A percentile compares a stretch with the other conserved stretches of the same genome.
Evolutionary conservation across 2,329 filamentous ascomycete genomes (phyloP).

Genomic region (Colletotrichum lentis): DNA sequence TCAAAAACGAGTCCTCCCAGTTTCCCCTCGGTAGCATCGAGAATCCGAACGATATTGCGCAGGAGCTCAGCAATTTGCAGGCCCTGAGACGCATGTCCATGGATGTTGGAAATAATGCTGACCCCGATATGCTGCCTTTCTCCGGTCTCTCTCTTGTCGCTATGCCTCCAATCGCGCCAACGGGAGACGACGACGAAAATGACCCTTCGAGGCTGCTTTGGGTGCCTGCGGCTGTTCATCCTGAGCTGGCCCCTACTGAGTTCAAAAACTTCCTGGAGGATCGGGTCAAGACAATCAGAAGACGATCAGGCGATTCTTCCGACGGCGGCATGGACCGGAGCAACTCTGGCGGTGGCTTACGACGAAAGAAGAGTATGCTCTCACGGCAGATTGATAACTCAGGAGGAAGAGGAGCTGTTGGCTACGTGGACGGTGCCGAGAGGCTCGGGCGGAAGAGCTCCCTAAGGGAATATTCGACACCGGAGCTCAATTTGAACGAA

Average conservation of each 20-base stretch:
- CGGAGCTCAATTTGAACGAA: constrained; percentile 77
- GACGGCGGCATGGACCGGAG: constrained; percentile 60
- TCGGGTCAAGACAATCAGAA: constrained; percentile 86
- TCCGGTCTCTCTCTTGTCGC: constrained; percentile 70
- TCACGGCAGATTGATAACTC: constrained; percentile 88
- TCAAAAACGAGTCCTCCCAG: constrained; percentile 71
- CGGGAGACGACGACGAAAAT: constrained; percentile 79
- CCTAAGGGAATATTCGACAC: constrained; percentile 59
- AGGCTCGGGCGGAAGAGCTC: constrained; percentile 78
- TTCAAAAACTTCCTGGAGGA: constrained; percentile 98
- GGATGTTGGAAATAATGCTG: constrained; percentile 79
- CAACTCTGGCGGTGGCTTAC: constrained; percentile 67
- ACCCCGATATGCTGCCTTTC: constrained; percentile 80
- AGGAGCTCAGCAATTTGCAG: constrained; percentile 91
- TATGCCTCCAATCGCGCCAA: constrained; percentile 76
- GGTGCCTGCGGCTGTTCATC: constrained; percentile 94
- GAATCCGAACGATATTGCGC: constrained; percentile 85
- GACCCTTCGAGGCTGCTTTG: constrained; percentile 90
- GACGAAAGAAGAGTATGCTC: constrained; percentile 93
- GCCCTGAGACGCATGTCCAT: constrained; percentile 92
- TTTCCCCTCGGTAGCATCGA: constrained; percentile 91
- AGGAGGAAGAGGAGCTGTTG: constrained; percentile 62
- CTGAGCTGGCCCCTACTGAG: constrained; percentile 91
- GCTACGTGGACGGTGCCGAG: constrained; percentile 86
- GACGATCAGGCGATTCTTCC: constrained; percentile 77